phyloP scores from a whole-genome alignment of 371 early-diverging fungal species.

The Mortierella sp. region DNA sequence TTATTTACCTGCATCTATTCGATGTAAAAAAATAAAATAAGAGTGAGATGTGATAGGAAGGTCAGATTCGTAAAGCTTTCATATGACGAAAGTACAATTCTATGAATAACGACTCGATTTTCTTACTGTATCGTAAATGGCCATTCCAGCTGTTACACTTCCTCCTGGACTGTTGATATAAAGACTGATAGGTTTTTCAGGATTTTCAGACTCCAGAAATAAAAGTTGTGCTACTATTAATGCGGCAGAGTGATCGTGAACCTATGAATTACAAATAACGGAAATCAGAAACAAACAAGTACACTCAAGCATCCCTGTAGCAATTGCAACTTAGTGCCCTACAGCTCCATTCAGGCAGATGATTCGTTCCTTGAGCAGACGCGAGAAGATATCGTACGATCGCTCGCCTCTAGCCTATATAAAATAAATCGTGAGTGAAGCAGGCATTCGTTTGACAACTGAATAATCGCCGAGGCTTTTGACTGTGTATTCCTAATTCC shows the following conservation, averaged over 20 bases:
- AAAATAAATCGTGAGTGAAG: background rate
- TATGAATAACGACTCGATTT: background rate
- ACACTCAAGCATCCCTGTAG: background rate
- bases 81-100: background rate
- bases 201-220: conserved; percentile 95
- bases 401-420: conserved; percentile 80
- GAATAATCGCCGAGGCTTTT: background rate
- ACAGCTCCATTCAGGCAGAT: conserved; percentile 93
- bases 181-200: conserved; percentile 91
- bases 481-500: background rate
- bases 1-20: conserved; percentile 42
- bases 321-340: conserved; percentile 17
- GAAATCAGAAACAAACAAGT: background rate
- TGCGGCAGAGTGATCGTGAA: conserved; percentile 86
- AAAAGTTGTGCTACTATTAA: conserved; percentile 94
- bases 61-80: background rate
- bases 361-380: conserved; percentile 96
- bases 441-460: background rate
- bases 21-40: background rate
- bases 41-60: background rate
- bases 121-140: conserved; percentile 89
- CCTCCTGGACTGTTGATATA: conserved; percentile 99
- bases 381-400: conserved; percentile 96
- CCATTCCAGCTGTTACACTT: conserved; percentile 96
- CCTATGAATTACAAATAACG: conserved; percentile 57